A percentile compares a stretch with the other conserved stretches of the same genome.
phyloP scores from a whole-genome alignment of 148 eudicot genomes.

The Rhododendron simsii region DNA sequence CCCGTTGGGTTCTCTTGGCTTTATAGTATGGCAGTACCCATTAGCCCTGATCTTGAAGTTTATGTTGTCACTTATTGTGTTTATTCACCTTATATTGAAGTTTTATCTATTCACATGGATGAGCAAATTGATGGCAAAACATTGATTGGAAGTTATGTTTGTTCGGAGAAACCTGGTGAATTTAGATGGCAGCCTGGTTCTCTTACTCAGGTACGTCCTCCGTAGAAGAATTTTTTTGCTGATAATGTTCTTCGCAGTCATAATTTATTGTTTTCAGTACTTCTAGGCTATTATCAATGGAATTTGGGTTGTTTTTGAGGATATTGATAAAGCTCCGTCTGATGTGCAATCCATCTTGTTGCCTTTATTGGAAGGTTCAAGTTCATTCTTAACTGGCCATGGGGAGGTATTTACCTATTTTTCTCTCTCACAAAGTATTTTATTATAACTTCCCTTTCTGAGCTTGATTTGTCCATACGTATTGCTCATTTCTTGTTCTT shows the following conservation, averaged over 20 bases:
- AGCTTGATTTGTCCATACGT: not conserved
- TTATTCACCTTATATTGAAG: constrained; percentile 23
- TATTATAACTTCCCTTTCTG: not conserved
- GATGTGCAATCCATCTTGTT: constrained; percentile 82
- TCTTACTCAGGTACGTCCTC: constrained; percentile 71
- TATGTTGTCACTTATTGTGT: not conserved
- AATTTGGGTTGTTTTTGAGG: constrained; percentile 93
- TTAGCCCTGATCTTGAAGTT: not conserved
- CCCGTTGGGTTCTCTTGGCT: not conserved
- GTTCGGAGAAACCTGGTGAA: constrained; percentile 93
- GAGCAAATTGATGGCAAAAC: constrained; percentile 97
- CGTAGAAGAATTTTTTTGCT: not conserved
- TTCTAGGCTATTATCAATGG: constrained; percentile 82
- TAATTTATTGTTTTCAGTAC: constrained; percentile 6
- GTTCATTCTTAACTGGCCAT: constrained; percentile 68
- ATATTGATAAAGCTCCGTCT: constrained; percentile 90
- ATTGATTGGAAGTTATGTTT: constrained; percentile 85
- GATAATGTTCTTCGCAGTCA: not conserved
- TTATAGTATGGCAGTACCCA: not conserved
- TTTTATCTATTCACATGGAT: constrained; percentile 89
- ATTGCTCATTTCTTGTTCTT: not conserved
- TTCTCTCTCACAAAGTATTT: not conserved
- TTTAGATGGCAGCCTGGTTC: constrained; percentile 99
- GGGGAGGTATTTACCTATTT: constrained; percentile 67
- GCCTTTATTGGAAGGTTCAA: constrained; percentile 86